Evolutionary conservation across 345 rosid species (phyloP).

Genomic region (Populus davidiana): DNA sequence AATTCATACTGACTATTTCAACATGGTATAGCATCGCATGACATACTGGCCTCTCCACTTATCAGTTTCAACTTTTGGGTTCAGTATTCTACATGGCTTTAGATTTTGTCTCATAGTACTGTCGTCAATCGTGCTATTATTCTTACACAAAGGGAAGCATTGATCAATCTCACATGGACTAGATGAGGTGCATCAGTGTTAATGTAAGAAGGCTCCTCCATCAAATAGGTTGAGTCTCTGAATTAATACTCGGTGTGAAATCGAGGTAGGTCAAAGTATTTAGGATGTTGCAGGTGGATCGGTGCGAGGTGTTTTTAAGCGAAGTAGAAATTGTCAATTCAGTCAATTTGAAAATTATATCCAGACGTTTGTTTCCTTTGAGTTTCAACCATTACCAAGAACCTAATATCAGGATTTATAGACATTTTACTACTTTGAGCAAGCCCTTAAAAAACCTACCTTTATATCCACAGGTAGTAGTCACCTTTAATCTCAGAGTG

Average conservation of each 20-base stretch:
- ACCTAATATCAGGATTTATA: neutral
- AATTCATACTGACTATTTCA: neutral
- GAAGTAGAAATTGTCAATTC: no score
- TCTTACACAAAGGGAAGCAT: no score
- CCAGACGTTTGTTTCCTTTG: slow-evolving; percentile 7
- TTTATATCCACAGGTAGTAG: neutral
- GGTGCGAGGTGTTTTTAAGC: no score
- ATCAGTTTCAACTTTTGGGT: neutral
- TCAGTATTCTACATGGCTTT: neutral
- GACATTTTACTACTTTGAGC: neutral
- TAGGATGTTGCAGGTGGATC: no score
- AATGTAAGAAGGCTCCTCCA: neutral
- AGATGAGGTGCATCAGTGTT: no score
- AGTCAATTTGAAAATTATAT: neutral
- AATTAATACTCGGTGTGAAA: no score
- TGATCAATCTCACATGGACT: no score
- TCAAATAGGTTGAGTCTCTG: neutral
- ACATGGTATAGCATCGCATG: neutral
- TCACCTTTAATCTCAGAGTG: neutral
- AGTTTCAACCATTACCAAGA: neutral
- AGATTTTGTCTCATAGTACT: neutral
- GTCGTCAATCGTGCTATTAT: neutral
- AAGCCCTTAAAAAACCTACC: slow-evolving; percentile 4
- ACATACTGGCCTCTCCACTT: neutral
- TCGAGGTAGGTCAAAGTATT: no score